Evolutionary conservation across 805 yeast species (phyloP).

Genomic region (Candida nanaspora): DNA sequence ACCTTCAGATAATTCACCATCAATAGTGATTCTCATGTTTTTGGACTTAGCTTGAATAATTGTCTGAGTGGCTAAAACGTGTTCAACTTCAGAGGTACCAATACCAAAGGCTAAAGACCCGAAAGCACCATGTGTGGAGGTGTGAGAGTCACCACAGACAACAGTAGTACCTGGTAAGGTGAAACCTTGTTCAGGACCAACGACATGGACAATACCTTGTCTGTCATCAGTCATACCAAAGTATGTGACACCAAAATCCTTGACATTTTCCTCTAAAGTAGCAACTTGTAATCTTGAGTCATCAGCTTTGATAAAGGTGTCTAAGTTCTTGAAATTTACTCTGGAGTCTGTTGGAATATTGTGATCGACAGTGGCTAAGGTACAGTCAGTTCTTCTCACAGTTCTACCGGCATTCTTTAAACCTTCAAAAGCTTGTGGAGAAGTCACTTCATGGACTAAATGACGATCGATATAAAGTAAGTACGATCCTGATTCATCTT

Average conservation of each 20-base stretch:
- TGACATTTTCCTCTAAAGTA: slow-evolving; percentile 89
- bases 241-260: slow-evolving; percentile 80
- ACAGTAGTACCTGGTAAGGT: slow-evolving; percentile 98
- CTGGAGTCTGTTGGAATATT: slow-evolving; percentile 95
- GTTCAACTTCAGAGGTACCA: slow-evolving; percentile 99
- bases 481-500: slow-evolving; percentile 81
- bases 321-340: slow-evolving; percentile 61
- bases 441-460: slow-evolving; percentile 95
- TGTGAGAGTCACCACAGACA: slow-evolving; percentile 98
- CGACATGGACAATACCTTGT: slow-evolving; percentile 98
- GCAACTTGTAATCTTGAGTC: slow-evolving; percentile 90
- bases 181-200: slow-evolving; percentile 99
- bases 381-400: slow-evolving; percentile 89
- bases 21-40: slow-evolving; percentile 85
- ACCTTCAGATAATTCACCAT: slow-evolving; percentile 80
- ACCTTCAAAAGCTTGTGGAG: slow-evolving; percentile 99
- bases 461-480: slow-evolving; percentile 93
- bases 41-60: slow-evolving; percentile 90
- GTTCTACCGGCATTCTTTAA: slow-evolving; percentile 77
- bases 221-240: slow-evolving; percentile 92
- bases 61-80: slow-evolving; percentile 96
- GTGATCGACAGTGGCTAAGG: slow-evolving; percentile 93
- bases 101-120: slow-evolving; percentile 98
- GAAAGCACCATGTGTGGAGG: slow-evolving; percentile 98
- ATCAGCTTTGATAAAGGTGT: slow-evolving; percentile 77